Percentiles rank a stretch among this genome's conserved stretches.
Evolutionary conservation across 208 protist genomes (phyloP).

Genomic region (Trichomonas tenax): DNA sequence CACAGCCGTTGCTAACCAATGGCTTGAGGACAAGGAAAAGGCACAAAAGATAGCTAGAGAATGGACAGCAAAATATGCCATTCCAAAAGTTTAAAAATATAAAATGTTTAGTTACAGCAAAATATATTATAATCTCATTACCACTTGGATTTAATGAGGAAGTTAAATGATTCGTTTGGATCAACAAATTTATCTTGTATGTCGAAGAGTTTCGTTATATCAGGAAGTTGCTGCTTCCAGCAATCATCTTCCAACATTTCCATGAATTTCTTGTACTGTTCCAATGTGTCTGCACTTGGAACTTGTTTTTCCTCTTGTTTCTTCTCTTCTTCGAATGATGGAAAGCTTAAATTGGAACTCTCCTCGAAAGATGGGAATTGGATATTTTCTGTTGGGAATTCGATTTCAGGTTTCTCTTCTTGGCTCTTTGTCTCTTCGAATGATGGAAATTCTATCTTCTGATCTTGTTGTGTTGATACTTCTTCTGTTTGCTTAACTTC

Average conservation of each 20-base stretch:
- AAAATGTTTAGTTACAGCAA: too few species aligned
- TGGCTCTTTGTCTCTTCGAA: neutral
- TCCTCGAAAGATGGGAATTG: neutral
- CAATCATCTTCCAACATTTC: neutral
- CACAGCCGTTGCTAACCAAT: slow-evolving; percentile 24
- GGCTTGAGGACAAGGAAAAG: neutral
- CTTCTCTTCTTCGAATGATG: neutral
- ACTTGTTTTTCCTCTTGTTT: neutral
- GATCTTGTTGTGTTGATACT: too few species aligned
- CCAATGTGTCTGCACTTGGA: neutral
- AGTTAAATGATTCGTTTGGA: neutral
- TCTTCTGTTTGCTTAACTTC: too few species aligned
- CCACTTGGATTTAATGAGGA: neutral
- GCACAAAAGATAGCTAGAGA: neutral
- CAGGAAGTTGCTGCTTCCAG: neutral
- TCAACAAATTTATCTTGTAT: neutral
- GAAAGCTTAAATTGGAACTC: too few species aligned
- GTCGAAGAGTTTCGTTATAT: neutral
- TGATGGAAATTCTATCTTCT: neutral
- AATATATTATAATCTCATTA: neutral
- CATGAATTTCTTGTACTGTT: neutral
- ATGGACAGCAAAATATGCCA: neutral
- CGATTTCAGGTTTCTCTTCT: neutral
- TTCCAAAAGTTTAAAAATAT: neutral
- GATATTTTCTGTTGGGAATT: neutral